A percentile compares a stretch with the other conserved stretches of the same genome.
These are phyloP conservation scores for Verbascum thapsus DNA, from an alignment of 257 asterid species.

Conservation along the genomic window DNA sequence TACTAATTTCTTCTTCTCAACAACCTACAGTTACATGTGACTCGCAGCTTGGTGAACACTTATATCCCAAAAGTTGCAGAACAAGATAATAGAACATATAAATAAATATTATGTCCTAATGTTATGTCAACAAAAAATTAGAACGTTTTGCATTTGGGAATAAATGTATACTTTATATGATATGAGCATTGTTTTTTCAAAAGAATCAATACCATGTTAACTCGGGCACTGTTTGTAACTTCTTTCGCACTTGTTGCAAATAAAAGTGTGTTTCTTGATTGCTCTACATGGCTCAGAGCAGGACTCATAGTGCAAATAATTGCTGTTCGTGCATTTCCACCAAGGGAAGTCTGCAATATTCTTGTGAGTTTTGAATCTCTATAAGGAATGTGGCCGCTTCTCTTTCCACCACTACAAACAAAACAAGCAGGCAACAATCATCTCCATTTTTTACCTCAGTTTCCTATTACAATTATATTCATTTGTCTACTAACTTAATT, in stretches of 20 bases:
- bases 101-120: too few species aligned
- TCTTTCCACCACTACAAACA: slow-evolving; percentile 69
- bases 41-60: slow-evolving; percentile 9
- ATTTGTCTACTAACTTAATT: neutral
- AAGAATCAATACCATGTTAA: slow-evolving; percentile 72
- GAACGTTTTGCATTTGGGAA: neutral
- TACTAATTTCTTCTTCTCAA: slow-evolving; percentile 74
- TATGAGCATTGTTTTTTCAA: slow-evolving; percentile 5
- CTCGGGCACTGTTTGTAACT: slow-evolving; percentile 87
- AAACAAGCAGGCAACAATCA: slow-evolving; percentile 15
- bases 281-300: slow-evolving; percentile 91
- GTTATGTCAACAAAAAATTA: slow-evolving; percentile 9
- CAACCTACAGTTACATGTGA: slow-evolving; percentile 46
- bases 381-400: slow-evolving; percentile 80
- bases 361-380: slow-evolving; percentile 92
- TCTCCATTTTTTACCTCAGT: slow-evolving; percentile 1
- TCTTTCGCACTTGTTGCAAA: slow-evolving; percentile 97
- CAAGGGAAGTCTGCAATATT: slow-evolving; percentile 88
- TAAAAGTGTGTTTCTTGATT: slow-evolving; percentile 81
- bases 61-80: slow-evolving; percentile 8
- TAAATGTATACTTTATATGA: neutral
- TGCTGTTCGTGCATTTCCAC: slow-evolving; percentile 98
- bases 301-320: slow-evolving; percentile 95
- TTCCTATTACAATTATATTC: neutral
- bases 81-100: slow-evolving; percentile 10